Conservation (phyloP, 495 filamentous ascomycete genomes). For the Penicillium pancosmium region DNA sequence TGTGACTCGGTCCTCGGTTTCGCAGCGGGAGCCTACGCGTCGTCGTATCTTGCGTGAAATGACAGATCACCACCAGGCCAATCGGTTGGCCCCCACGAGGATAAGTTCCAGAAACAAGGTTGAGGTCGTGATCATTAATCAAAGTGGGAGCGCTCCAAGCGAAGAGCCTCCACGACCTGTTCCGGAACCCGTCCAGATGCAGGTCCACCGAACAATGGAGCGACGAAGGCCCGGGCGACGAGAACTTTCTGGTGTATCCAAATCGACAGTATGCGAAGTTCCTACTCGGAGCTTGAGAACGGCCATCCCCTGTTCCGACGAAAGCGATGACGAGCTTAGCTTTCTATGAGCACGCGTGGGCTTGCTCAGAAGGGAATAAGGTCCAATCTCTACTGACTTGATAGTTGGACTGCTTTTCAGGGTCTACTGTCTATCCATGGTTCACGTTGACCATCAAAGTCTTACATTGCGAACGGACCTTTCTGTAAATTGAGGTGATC, state of each 20-base stretch:
- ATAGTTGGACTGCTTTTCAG: neutral
- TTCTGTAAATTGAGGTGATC: conserved; percentile 3
- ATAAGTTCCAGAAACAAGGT: conserved; percentile 22
- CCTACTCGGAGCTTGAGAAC: conserved; percentile 6
- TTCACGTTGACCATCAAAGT: neutral
- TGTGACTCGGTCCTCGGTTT: conserved; percentile 10
- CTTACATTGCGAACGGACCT: conserved; percentile 10
- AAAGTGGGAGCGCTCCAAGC: conserved; percentile 8
- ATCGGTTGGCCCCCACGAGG: neutral
- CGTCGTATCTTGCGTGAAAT: conserved; percentile 25
- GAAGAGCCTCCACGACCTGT: conserved; percentile 2
- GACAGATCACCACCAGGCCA: conserved; percentile 13
- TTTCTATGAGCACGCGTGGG: conserved; percentile 32
- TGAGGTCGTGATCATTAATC: conserved; percentile 45
- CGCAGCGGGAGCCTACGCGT: conserved; percentile 13
- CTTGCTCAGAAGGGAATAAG: conserved; percentile 2
- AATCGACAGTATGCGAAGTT: neutral
- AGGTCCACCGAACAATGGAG: conserved; percentile 24
- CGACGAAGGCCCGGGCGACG: conserved; percentile 24
- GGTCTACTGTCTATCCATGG: neutral
- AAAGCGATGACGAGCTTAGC: conserved; percentile 49
- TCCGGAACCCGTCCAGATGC: conserved; percentile 17
- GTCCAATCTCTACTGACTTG: neutral
- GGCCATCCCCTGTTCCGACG: conserved; percentile 36
- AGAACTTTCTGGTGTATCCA: conserved; percentile 6